Evolutionary conservation across 441 rosid genomes (phyloP).

Genomic region (Pelargonium myrrhifolium): DNA sequence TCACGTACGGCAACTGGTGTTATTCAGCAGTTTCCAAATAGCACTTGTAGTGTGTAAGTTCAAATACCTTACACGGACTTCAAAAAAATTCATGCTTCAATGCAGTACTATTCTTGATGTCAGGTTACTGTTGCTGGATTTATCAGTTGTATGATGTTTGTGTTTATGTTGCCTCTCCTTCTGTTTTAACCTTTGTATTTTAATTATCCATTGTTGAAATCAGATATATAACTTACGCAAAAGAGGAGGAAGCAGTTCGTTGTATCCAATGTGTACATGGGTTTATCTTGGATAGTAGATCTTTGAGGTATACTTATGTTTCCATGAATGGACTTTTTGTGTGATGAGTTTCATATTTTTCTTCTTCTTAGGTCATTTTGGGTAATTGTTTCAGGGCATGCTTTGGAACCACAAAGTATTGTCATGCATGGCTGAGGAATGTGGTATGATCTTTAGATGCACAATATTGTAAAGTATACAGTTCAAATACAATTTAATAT

Average conservation of each 20-base stretch:
- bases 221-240: constrained; percentile 54
- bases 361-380: constrained; percentile 7
- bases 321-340: background rate
- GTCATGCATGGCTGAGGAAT: constrained; percentile 71
- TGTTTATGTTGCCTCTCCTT: background rate
- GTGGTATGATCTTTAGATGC: constrained; percentile 26
- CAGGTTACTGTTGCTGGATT: constrained; percentile 1
- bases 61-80: background rate
- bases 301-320: constrained; percentile 38
- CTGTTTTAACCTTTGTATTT: background rate
- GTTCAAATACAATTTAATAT: background rate
- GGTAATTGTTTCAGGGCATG: constrained; percentile 38
- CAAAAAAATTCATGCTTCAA: background rate
- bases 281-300: constrained; percentile 46
- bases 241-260: constrained; percentile 58
- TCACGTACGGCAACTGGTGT: constrained; percentile 61
- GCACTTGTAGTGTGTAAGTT: constrained; percentile 62
- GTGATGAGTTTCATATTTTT: constrained; percentile 6
- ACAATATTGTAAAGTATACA: background rate
- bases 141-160: background rate
- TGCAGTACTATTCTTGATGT: background rate
- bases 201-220: constrained; percentile 3
- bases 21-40: constrained; percentile 65
- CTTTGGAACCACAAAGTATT: constrained; percentile 69
- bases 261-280: constrained; percentile 54